These are phyloP conservation scores for Colletotrichum agaves DNA, from an alignment of 2,329 filamentous ascomycete species.

Conservation along the genomic window DNA sequence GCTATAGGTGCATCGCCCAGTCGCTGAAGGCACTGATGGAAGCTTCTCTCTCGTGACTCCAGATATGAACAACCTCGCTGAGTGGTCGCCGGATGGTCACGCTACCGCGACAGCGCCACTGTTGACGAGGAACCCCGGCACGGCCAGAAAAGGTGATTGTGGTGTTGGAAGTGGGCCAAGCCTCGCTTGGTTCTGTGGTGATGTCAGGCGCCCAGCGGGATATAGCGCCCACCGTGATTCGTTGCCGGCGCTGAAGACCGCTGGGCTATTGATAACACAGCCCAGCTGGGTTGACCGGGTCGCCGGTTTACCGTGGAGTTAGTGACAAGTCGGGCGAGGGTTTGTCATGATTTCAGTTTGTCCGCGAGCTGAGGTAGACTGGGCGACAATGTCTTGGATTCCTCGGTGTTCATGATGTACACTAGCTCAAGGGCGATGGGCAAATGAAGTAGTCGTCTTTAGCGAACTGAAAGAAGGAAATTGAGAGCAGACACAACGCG, in stretches of 20 bases:
- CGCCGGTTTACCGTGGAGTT: constrained; percentile 9
- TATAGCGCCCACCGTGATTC: constrained; percentile 13
- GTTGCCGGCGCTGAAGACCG: neutral
- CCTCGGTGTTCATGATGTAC: too few relatives aligned
- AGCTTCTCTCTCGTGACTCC: constrained; percentile 8
- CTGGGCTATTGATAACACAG: constrained; percentile 25
- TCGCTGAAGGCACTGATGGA: neutral
- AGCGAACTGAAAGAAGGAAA: neutral
- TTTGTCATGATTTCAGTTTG: constrained; percentile 1
- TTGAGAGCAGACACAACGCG: neutral
- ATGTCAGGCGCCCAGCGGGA: constrained; percentile 26
- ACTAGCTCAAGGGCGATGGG: too few relatives aligned
- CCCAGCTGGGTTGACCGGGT: constrained; percentile 6
- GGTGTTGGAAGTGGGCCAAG: constrained; percentile 14
- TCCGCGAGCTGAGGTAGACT: neutral
- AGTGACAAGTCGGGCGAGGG: neutral
- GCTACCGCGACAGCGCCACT: constrained; percentile 23
- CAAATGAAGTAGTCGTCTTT: neutral
- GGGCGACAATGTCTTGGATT: neutral
- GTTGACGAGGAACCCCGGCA: constrained; percentile 18
- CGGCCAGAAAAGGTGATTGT: neutral
- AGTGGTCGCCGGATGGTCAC: constrained; percentile 8
- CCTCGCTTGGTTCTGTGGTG: constrained; percentile 12
- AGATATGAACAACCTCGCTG: neutral
- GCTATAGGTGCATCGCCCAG: constrained; percentile 9